Evolutionary conservation across 2,329 filamentous ascomycete genomes (phyloP), one percentile per base, ranked within the genome.

Genomic region (Penicillium sp.): DNA sequence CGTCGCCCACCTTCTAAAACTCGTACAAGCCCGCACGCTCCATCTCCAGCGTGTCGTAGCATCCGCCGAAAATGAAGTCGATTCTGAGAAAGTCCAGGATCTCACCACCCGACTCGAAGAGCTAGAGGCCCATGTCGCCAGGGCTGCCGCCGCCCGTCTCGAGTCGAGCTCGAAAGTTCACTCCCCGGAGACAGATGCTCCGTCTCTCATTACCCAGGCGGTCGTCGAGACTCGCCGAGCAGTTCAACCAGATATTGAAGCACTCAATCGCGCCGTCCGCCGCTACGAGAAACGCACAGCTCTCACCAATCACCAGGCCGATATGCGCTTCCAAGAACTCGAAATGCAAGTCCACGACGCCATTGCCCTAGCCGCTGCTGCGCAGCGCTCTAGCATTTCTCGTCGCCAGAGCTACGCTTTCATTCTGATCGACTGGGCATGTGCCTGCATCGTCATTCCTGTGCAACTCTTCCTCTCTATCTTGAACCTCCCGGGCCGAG

Each of bases 281-380:
- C 85, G 90, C 33, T 96, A 96, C 64, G 93, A 97, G 75, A 96
- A 95, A 74, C 89, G 91, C 63, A 85, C 88, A 4, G 87, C 87
- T 0, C 78, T 92, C 7, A 81, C 91, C 26, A 82, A 88, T 9
- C 80, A 87, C 49, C 87, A 93, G 65, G 89, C 86, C 2, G 90
- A 96, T 59, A 82, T 85, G 8, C 83, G 88, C 23, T 82, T 96
- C 52, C 81, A 84, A 38, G 81, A 85, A 18, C 77, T 96, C 4
- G 88, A 95, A 58, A 76, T 79, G 0, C 81, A 87, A 33, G 72
- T 95, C 13, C 84, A 86, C 56, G 91, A 96, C 64, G 87, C 90
- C 4, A 81, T 95, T 42, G 83, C 88, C 0, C 77, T 96, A n/a
- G 89, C 90, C 2, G 88, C 88, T 0, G 88, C 87, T 0, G 89